Conservation (phyloP, 768 basidiomycete genomes). For the Leccinum variicolor region DNA sequence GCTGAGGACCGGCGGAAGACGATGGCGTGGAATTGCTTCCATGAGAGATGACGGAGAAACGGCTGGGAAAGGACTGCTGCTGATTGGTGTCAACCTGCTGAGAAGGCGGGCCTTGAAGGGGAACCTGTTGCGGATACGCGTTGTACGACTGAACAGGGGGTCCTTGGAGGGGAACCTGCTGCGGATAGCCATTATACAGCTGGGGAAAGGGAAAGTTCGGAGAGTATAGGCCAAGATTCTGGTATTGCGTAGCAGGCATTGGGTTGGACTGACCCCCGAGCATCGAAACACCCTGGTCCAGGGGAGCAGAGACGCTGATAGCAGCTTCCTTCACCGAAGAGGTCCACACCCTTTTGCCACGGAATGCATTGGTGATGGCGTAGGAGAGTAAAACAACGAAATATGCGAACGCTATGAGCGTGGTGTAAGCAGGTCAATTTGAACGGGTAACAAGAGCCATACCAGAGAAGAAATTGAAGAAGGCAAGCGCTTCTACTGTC, state of each 20-base stretch:
- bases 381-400: slow-evolving; percentile 15
- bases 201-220: slow-evolving; percentile 1
- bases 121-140: slow-evolving; percentile 1
- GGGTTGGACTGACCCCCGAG: slow-evolving; percentile 8
- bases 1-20: background rate
- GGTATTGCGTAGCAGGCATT: slow-evolving; percentile 4
- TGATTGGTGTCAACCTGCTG: background rate
- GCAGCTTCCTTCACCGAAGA: slow-evolving; percentile 21
- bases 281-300: background rate
- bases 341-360: slow-evolving; percentile 24
- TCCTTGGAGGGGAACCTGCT: background rate
- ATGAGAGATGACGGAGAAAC: background rate
- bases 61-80: background rate
- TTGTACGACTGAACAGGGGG: background rate
- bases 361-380: slow-evolving; percentile 20
- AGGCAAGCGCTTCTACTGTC: slow-evolving; percentile 18
- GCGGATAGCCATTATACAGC: slow-evolving; percentile 5
- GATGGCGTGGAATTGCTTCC: background rate
- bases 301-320: background rate
- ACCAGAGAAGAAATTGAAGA: slow-evolving; percentile 25
- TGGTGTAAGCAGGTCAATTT: background rate
- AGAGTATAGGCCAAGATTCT: slow-evolving; percentile 2
- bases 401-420: slow-evolving; percentile 23
- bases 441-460: background rate
- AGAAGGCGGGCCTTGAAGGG: background rate